These are phyloP conservation scores for Coniochaeta hoffmannii DNA, from an alignment of 2,329 filamentous ascomycete species.

Conservation along the genomic window DNA sequence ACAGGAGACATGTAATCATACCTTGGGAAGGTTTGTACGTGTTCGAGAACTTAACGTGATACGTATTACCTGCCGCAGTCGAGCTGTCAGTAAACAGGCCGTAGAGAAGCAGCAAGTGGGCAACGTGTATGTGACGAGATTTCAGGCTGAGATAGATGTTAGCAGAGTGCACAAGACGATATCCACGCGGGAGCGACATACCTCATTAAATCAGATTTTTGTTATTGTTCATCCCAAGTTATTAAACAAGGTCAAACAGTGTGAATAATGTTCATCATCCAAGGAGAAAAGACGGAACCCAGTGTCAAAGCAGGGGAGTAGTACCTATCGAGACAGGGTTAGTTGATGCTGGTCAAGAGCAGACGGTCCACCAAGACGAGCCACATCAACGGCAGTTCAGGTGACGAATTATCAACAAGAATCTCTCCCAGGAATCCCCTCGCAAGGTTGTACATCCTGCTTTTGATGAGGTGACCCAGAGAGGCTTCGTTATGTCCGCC, in stretches of 20 bases:
- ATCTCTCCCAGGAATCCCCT: constrained; percentile 37
- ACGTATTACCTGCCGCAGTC: background rate
- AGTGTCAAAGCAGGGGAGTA: constrained; percentile 5
- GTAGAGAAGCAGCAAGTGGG: background rate
- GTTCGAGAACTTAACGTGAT: background rate
- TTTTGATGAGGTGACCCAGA: constrained; percentile 38
- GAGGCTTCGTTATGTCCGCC: constrained; percentile 57
- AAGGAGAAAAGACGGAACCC: constrained; percentile 15
- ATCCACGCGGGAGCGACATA: constrained; percentile 15
- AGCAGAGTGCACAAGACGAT: constrained; percentile 10
- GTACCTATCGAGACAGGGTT: constrained; percentile 21
- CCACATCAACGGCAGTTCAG: constrained; percentile 35
- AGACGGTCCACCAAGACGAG: constrained; percentile 16
- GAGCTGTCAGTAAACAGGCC: background rate
- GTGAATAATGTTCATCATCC: constrained; percentile 52
- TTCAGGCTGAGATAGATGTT: constrained; percentile 5
- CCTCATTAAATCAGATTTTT: constrained; percentile 48
- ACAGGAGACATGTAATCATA: background rate
- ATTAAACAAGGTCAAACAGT: constrained; percentile 47
- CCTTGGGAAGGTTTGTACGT: background rate
- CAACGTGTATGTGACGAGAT: background rate
- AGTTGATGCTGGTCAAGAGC: constrained; percentile 11
- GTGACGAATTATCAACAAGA: constrained; percentile 62
- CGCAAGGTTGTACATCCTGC: constrained; percentile 55
- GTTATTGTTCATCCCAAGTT: constrained; percentile 44